phyloP scores from a whole-genome alignment of 2,329 filamentous ascomycete species.

The Capronia americana region DNA sequence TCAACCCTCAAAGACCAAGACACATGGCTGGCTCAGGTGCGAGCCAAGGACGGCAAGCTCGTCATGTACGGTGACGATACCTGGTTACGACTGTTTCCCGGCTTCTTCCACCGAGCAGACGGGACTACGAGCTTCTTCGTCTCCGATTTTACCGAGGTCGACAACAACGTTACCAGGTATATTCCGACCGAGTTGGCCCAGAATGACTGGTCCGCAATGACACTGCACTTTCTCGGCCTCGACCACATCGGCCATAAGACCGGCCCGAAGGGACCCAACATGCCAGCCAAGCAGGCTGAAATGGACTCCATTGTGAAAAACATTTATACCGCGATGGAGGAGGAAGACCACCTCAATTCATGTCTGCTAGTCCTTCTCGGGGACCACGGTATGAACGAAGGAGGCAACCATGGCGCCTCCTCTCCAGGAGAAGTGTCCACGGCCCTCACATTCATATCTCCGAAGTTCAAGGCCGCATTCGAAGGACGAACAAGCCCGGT shows the following conservation, averaged over 20 bases:
- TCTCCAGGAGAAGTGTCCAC: slow-evolving; percentile 93
- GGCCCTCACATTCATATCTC: slow-evolving; percentile 87
- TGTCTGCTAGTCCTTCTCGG: slow-evolving; percentile 86
- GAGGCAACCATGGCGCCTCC: slow-evolving; percentile 94
- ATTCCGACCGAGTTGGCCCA: slow-evolving; percentile 75
- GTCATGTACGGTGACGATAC: slow-evolving; percentile 98
- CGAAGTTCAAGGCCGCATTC: slow-evolving; percentile 71
- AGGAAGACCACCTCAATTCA: slow-evolving; percentile 71
- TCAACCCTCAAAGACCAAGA: slow-evolving; percentile 89
- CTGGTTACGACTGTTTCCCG: slow-evolving; percentile 95
- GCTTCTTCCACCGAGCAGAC: slow-evolving; percentile 83
- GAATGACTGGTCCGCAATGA: slow-evolving; percentile 88
- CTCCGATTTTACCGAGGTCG: slow-evolving; percentile 96
- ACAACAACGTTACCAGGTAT: slow-evolving; percentile 95
- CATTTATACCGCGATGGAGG: slow-evolving; percentile 78
- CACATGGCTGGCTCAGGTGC: slow-evolving; percentile 95
- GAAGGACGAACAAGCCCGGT: slow-evolving; percentile 59
- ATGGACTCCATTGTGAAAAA: slow-evolving; percentile 84
- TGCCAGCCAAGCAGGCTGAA: slow-evolving; percentile 90
- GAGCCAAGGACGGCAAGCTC: slow-evolving; percentile 74
- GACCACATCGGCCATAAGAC: slow-evolving; percentile 98
- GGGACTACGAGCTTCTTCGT: slow-evolving; percentile 99
- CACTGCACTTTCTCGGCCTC: slow-evolving; percentile 92
- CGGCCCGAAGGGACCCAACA: slow-evolving; percentile 84
- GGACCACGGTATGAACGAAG: slow-evolving; percentile 99